A percentile compares a stretch with the other conserved stretches of the same genome.
Evolutionary conservation across 2,329 filamentous ascomycete genomes (phyloP).

Genomic region (Dothiorella sarmentorum): DNA sequence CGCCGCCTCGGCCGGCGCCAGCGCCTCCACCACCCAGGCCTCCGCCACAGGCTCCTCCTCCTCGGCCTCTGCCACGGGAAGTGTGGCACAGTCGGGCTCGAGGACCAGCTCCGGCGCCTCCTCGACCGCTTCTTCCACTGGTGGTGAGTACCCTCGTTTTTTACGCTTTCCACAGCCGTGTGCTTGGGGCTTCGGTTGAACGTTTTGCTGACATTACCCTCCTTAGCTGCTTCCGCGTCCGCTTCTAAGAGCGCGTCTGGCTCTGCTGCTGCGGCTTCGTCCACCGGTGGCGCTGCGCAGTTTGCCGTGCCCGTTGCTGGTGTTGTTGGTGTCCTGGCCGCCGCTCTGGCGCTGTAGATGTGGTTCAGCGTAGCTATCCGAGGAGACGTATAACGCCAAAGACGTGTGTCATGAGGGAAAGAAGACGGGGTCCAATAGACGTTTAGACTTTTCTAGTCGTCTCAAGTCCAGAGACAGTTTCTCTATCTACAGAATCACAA

Average conservation of each 20-base stretch:
- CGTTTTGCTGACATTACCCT: neutral
- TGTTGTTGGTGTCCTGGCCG: conserved; percentile 6
- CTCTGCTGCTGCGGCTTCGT: neutral
- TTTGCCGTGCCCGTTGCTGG: conserved; percentile 3
- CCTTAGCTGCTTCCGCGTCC: neutral
- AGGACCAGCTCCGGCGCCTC: neutral
- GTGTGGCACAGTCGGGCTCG: neutral
- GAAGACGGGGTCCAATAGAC: too few relatives aligned
- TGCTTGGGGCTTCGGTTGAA: neutral
- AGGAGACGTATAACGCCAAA: too few relatives aligned
- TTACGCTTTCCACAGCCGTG: neutral
- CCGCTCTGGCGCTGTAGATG: neutral
- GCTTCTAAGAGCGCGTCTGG: neutral
- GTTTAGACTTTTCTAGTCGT: too few relatives aligned
- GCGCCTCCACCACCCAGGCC: neutral
- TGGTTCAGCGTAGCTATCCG: neutral
- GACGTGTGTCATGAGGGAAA: neutral
- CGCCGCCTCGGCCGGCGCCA: neutral
- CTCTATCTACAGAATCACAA: too few relatives aligned
- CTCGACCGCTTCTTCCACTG: neutral
- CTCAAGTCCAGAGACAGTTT: too few relatives aligned
- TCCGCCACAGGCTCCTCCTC: neutral
- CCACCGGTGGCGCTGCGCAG: conserved; percentile 3
- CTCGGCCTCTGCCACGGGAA: neutral
- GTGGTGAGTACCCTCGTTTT: neutral